Base-by-base conservation (phyloP, 2,329 filamentous ascomycete genomes). In the Fusarium nisikadoi region DNA sequence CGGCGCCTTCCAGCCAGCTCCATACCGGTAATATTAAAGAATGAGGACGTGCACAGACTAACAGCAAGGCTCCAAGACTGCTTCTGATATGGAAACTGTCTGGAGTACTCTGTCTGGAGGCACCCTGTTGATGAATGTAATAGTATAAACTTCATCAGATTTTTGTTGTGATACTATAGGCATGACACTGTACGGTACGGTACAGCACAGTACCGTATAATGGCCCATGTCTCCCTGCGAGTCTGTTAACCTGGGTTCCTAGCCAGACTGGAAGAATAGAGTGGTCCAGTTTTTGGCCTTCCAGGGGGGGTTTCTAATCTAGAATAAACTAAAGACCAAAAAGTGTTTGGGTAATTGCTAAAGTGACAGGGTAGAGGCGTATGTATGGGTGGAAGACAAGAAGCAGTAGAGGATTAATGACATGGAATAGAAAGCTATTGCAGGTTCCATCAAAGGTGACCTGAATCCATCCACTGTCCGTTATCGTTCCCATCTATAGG, bases 301-400 rank as follows among this genome's bases (percentile, higher is more conserved):
- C 42, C 62, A 76, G 68, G 73, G 74, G 27, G 65, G 74, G 65
- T 47, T 64, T 64, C 74, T 53, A 66, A 45, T 65, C 47, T 31
- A 39, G 56, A 63, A 67, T 58, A 52, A 45, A 52, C 57, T 53
- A 63, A 65, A 54, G 33, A 62, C 46, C 31, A 56, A 58, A 64
- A 45, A 36, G 33, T 25, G 70, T 42, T 53, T 39, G 53, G 46
- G 47, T 38, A 33, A 53, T 64, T 55, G 38, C 43, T 41, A 31
- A 47, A 61, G 67, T 49, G 49, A 31, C 31, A 27, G 57, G 56
- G 23, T 55, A 27, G 54, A 53, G 67, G 66, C 33, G 65, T 63
- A 63, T 39, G 53, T 63, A 52, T 46, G 53, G 61, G 52, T 55
- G 42, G 57, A 61, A 35, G 33, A n/a, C 25, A 35, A 60, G 52